Evolutionary conservation across 176 grass and related monocot genomes (phyloP), one percentile per base, ranked within the genome.

Genomic region (Calamus simplicifolius): DNA sequence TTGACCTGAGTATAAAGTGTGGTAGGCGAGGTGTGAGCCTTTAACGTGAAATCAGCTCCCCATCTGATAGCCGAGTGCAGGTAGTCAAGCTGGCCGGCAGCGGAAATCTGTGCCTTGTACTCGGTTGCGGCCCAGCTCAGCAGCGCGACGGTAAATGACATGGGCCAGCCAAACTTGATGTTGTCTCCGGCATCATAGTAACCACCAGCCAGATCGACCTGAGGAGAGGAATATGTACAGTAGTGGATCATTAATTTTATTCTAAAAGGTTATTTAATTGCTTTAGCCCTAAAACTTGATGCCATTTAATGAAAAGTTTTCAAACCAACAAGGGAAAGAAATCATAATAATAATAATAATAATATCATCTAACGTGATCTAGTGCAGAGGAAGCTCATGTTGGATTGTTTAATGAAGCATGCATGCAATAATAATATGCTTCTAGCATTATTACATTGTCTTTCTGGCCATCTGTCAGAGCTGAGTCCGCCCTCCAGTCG

Each of bases 141-240:
- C 4, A 85, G 30, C 21, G 77, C 79, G 10, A 72, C 51, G 1
- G 25, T 82, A 79, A 79, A 90, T 27, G 79, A 71, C 87, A 90
- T 79, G 1, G 87, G 87, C 59, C 73, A 90, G 0, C 74, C 82
- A 61, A 86, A 90, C 71, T 86, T 90, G 1, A 91, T 51, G 67
- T 86, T 91, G 72, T 91, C 82, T 48, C 87, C 82, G 31, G 87
- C 82, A 51, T 91, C 82, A 58, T 86, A 91, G 76, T 91, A 91
- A 16, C 82, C 86, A 2, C 82, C 82, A 0, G 58, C 67, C 50
- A 90, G 57, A 59, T 90, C 78, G 28, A 82, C 86, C 86, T 80
- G 56, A 71, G 17, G 19, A 58, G 58, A 35, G 16, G 25, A 35
- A 31, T 17, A 5, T n/a, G n/a, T n/a, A 29, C 29, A 18, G n/a